Base-by-base conservation (phyloP, 352 stramenopile species). In the Phytophthora hybrid region DNA sequence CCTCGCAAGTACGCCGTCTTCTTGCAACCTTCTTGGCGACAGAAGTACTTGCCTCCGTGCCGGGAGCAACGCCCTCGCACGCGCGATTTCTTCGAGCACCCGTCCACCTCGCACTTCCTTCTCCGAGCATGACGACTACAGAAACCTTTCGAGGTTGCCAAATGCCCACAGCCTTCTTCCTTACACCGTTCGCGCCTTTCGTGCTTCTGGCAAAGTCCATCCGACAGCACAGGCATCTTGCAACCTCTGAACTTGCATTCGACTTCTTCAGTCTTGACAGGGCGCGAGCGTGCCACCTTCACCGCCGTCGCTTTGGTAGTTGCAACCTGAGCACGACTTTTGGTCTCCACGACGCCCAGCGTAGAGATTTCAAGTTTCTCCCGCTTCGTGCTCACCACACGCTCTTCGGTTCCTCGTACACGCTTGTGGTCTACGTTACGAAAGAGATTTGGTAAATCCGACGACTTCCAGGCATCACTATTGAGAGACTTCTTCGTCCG, bases 361-460 rank as follows among this genome's bases (percentile, higher is more conserved):
- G 47, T 23, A 21, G n/a, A n/a, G 34, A 8, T 8, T 49, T 19
- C 63, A 34, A 31, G 9, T 21, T 57, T 44, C 59, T 73, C 39
- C 34, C 29, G 10, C 18, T 69, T 68, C 21, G 57, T 14, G 19
- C 9, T 39, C 16, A 29, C 23, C 5, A 18, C 4, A 19, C 31
- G 8, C 32, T 61, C 18, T 11, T 54, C n/a, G 11, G 29, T 39
- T 57, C 29, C 47, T 29, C 47, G 5, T 54, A 47, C 32, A 18
- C 53, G 66, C n/a, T 65, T 71, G 61, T 9, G 31, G 14, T 55
- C 44, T 47, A 41, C 68, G 60, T 10, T 66, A 14, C 54, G 62
- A 52, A 75, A 75, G 11, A 66, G 47, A 44, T 59, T 75, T 11
- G 62, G 62, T 5, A 75, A 59, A 34, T 75, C 68, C 7, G 68